Base-by-base conservation (phyloP, 345 rosid species). In the Noccaea bulbosa region DNA sequence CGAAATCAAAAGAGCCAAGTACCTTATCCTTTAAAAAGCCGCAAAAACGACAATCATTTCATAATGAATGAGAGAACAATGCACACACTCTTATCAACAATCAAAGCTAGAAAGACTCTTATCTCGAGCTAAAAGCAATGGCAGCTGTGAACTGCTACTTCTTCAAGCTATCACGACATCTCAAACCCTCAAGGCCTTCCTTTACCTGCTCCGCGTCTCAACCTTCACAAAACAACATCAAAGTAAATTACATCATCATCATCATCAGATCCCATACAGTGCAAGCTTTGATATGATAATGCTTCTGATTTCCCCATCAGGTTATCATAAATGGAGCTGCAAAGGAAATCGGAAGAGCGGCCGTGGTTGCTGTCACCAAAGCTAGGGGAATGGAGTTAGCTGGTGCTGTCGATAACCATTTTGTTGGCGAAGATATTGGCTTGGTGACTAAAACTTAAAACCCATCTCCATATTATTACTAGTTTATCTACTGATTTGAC, bases 351-450 rank as follows among this genome's bases (percentile, higher is more conserved):
- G 98, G 97, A 54, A 71, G 91, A 73, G 79, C 79, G 0, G 98
- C 97, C 5, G 94, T 84, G n/a, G 66, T 84, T 61, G 95, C 96
- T 60, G 87, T 91, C 38, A 89, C 88, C 30, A 93, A 77, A 73
- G 96, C 97, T 55, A 79, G 95, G 80, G 98, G 98, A 49, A 85
- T 93, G 97, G 96, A 93, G 79, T 82, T 94, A 11, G 96, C 95
- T 38, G 95, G 97, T 48, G 97, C 97, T 1, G 88, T 91, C 11
- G 99, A 94, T 68, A 75, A 89, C 59, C 91, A 67, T 62, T 81
- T 84, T 58, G 80, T 85, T 4, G 97, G 99, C 38, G 89, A 94
- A 73, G 97, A 94, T 71, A 78, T 88, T 50, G 93, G 97, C 78
- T 80, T 79, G 95, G 99, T 89, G 71, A 8, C 51, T 64, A 30